These are phyloP conservation scores for Orbilia brochopaga DNA, from an alignment of 2,329 filamentous ascomycete species.

Conservation along the genomic window DNA sequence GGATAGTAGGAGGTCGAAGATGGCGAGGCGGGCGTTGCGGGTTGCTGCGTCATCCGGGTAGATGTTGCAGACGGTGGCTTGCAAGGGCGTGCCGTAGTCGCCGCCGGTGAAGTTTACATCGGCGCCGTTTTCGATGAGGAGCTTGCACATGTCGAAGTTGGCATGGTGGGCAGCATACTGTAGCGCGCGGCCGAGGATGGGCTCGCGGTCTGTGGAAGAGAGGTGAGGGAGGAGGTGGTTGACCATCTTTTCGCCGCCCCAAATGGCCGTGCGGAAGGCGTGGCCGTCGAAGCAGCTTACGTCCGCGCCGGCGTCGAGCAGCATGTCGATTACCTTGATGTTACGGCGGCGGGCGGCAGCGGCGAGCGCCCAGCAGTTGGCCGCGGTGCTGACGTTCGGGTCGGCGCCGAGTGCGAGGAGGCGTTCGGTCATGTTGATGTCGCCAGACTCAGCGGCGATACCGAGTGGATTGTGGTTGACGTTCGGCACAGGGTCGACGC, in stretches of 20 bases:
- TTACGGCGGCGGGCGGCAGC: slow-evolving; percentile 1
- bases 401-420: slow-evolving; percentile 28
- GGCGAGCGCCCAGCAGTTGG: neutral
- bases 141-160: slow-evolving; percentile 14
- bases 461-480: slow-evolving; percentile 18
- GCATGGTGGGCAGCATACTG: slow-evolving; percentile 10
- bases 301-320: slow-evolving; percentile 20
- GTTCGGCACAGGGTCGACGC: neutral
- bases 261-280: slow-evolving; percentile 1
- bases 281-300: slow-evolving; percentile 1
- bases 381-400: slow-evolving; percentile 13
- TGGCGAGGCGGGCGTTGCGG: slow-evolving; percentile 7
- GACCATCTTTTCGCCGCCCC: slow-evolving; percentile 24
- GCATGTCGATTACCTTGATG: slow-evolving; percentile 11
- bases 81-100: slow-evolving; percentile 15
- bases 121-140: slow-evolving; percentile 11
- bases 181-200: slow-evolving; percentile 5
- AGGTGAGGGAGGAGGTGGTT: slow-evolving; percentile 12
- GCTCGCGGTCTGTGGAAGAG: neutral
- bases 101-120: slow-evolving; percentile 18
- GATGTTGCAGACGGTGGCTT: slow-evolving; percentile 4
- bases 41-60: neutral
- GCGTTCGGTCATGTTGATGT: slow-evolving; percentile 25
- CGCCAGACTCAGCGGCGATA: neutral
- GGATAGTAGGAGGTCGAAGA: slow-evolving; percentile 19